Evolutionary conservation across 2,329 filamentous ascomycete genomes (phyloP).

Genomic region (Curvularia sp.): DNA sequence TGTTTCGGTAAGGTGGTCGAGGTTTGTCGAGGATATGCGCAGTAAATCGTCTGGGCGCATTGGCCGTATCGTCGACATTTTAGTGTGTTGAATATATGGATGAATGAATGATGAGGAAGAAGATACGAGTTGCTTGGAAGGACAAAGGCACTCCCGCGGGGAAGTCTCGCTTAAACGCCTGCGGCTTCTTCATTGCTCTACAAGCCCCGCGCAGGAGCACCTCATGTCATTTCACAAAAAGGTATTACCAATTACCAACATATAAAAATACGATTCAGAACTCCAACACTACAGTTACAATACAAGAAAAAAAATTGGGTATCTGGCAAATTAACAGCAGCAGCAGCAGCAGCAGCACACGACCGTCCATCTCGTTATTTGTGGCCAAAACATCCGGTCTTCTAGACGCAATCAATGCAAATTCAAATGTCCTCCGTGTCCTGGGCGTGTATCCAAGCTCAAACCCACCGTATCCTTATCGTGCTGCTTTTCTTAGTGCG

Average conservation of each 20-base stretch:
- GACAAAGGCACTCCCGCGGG: slow-evolving; percentile 24
- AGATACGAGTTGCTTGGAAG: slow-evolving; percentile 5
- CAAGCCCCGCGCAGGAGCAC: background rate
- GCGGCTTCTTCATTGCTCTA: background rate
- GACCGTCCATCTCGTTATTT: slow-evolving; percentile 7
- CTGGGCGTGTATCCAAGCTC: background rate
- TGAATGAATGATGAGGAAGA: slow-evolving; percentile 8
- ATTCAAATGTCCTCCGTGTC: background rate
- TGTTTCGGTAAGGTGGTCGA: slow-evolving; percentile 96
- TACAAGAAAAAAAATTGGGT: slow-evolving; percentile 22
- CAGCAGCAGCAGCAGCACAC: slow-evolving; percentile 1
- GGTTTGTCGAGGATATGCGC: slow-evolving; percentile 90
- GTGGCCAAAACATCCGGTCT: background rate
- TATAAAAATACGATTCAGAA: background rate
- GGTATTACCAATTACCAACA: background rate
- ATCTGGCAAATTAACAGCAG: slow-evolving; percentile 26
- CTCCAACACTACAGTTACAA: background rate
- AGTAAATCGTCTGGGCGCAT: slow-evolving; percentile 76
- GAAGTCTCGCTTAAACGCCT: slow-evolving; percentile 27
- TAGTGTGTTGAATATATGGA: background rate
- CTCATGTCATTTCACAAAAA: background rate
- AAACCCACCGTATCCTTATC: background rate
- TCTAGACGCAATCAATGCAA: background rate
- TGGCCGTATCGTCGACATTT: slow-evolving; percentile 83
- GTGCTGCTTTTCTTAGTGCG: background rate